phyloP scores from a whole-genome alignment of 768 basidiomycete genomes.

The Boletus vinaceobasis region DNA sequence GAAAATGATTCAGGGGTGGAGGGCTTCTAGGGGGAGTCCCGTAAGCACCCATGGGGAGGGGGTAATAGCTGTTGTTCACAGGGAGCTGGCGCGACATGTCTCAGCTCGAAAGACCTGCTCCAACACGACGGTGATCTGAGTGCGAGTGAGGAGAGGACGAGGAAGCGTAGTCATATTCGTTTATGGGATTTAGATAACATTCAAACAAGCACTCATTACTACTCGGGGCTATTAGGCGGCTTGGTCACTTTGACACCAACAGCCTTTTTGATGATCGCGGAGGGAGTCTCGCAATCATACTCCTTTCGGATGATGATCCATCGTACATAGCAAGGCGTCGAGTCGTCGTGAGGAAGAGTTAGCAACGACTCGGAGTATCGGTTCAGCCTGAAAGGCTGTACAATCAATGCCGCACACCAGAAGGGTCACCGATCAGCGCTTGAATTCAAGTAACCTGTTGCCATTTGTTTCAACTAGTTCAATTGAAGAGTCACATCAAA shows the following conservation, averaged over 20 bases:
- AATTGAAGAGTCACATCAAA: neutral
- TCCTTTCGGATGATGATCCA: neutral
- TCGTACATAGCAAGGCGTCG: neutral
- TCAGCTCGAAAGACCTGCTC: neutral
- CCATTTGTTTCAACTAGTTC: neutral
- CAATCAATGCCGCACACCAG: neutral
- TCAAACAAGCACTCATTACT: neutral
- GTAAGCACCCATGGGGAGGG: conserved; percentile 29
- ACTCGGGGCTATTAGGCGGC: neutral
- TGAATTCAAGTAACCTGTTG: too few relatives aligned
- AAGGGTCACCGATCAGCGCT: too few relatives aligned
- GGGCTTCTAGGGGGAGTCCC: conserved; percentile 30
- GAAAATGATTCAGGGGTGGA: conserved; percentile 18
- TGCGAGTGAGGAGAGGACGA: neutral
- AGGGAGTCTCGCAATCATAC: neutral
- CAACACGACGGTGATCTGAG: neutral
- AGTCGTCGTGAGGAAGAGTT: neutral
- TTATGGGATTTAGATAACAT: conserved; percentile 18
- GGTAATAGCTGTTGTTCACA: conserved; percentile 32
- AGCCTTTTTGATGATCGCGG: neutral
- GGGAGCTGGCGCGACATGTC: conserved; percentile 24
- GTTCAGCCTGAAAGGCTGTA: neutral
- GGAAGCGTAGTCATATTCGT: neutral
- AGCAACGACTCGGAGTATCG: neutral
- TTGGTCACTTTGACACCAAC: neutral